Percentiles rank a stretch among this genome's conserved stretches.
phyloP scores from a whole-genome alignment of 805 yeast species.

The Danielozyma ontarioensis region DNA sequence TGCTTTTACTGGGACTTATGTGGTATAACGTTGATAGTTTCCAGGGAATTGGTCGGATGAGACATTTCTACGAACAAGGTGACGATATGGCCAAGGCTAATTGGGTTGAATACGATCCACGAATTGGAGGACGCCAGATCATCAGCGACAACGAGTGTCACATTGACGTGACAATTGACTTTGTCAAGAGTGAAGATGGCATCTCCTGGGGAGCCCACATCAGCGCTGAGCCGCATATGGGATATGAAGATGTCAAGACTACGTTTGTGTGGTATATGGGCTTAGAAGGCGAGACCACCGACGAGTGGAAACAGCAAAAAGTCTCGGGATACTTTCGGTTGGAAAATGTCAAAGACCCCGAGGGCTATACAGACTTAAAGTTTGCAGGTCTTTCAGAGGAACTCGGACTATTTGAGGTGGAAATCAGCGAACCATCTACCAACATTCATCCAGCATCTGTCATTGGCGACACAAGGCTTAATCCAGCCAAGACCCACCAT shows the following conservation, averaged over 20 bases:
- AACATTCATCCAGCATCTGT: conserved; percentile 38
- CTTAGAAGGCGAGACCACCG: conserved; percentile 41
- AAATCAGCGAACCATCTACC: conserved; percentile 47
- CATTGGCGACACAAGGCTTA: conserved; percentile 36
- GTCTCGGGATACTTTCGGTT: conserved; percentile 21
- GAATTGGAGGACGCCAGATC: conserved; percentile 78
- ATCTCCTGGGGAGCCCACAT: conserved; percentile 80
- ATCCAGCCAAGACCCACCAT: conserved; percentile 62
- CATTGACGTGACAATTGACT: conserved; percentile 61
- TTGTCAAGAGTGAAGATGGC: conserved; percentile 66
- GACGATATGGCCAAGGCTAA: conserved; percentile 72
- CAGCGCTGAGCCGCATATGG: conserved; percentile 55
- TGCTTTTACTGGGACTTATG: conserved; percentile 74
- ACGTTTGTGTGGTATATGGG: conserved; percentile 77
- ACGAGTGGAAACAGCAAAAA: conserved; percentile 30
- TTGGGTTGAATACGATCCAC: conserved; percentile 85
- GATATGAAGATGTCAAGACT: conserved; percentile 44
- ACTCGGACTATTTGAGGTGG: conserved; percentile 62
- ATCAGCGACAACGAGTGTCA: conserved; percentile 64
- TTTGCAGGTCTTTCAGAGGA: conserved; percentile 48
- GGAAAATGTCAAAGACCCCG: conserved; percentile 18
- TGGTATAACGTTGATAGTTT: conserved; percentile 73
- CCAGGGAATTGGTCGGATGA: conserved; percentile 47
- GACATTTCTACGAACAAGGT: conserved; percentile 72
- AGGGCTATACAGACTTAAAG: conserved; percentile 29